Conservation (phyloP, 2,329 filamentous ascomycete species). For the Thelonectria olida region DNA sequence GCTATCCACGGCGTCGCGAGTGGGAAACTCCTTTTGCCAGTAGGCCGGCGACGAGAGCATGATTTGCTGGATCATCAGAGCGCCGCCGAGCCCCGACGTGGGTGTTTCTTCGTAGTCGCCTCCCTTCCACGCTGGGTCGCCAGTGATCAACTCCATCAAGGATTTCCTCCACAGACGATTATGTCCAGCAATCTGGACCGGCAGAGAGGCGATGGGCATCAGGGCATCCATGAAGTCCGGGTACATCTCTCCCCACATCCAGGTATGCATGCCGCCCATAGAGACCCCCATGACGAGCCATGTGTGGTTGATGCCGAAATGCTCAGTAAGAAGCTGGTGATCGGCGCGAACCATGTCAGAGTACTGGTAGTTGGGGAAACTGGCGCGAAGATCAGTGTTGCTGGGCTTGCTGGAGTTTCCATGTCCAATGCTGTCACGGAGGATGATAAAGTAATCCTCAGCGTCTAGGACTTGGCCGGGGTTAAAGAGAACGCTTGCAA, state of each 20-base stretch:
- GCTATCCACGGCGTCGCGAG: conserved; percentile 7
- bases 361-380: conserved; percentile 24
- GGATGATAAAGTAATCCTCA: conserved; percentile 24
- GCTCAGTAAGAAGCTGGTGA: not conserved
- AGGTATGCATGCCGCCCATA: conserved; percentile 27
- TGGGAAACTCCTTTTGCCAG: conserved; percentile 16
- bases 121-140: conserved; percentile 19
- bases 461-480: conserved; percentile 14
- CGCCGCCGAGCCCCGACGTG: conserved; percentile 3
- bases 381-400: conserved; percentile 4
- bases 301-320: conserved; percentile 17
- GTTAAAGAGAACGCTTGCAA: conserved; percentile 18
- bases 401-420: conserved; percentile 29
- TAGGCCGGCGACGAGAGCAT: conserved; percentile 22
- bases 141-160: conserved; percentile 8
- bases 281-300: conserved; percentile 20
- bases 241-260: conserved; percentile 18
- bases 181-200: conserved; percentile 19
- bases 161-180: conserved; percentile 24
- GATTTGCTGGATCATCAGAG: conserved; percentile 14
- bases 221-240: conserved; percentile 11
- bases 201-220: conserved; percentile 22
- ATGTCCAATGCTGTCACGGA: conserved; percentile 22
- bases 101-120: conserved; percentile 14
- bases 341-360: conserved; percentile 16